Evolutionary conservation across 345 rosid species (phyloP).

Genomic region (Eucalyptus albens): DNA sequence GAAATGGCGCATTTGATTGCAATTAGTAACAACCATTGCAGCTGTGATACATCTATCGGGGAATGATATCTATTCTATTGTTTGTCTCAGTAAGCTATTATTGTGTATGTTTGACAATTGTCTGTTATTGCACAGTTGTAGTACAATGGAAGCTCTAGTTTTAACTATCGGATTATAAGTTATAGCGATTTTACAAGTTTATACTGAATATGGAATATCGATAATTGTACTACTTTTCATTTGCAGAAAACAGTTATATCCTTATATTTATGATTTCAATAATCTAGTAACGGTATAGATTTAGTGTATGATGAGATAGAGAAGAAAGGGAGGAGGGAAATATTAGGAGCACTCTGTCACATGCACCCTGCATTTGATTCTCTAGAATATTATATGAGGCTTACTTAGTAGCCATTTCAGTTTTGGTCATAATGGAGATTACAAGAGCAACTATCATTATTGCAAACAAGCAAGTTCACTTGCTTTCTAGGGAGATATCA

Average conservation of each 20-base stretch:
- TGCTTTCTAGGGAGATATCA: neutral
- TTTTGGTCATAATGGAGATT: neutral
- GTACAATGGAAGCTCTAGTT: neutral
- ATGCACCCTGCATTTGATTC: neutral
- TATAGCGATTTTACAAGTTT: neutral
- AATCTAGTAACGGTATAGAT: neutral
- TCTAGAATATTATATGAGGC: neutral
- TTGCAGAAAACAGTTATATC: fast-evolving
- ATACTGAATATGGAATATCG: neutral
- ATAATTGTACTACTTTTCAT: neutral
- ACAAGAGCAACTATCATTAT: neutral
- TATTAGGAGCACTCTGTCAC: neutral
- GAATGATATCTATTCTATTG: neutral
- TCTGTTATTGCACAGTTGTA: neutral
- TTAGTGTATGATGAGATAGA: fast-evolving
- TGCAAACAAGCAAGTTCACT: neutral
- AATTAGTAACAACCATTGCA: neutral
- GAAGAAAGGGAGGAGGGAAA: neutral
- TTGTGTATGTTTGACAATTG: neutral
- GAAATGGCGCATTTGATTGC: neutral
- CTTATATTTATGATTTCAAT: neutral
- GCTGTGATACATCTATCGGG: neutral
- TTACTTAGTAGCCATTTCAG: neutral
- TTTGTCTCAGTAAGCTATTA: neutral
- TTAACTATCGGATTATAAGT: neutral